Evolutionary conservation across 306 rosid genomes (phyloP), one percentile per base, ranked within the genome.

Genomic region (Luffa acutangula): DNA sequence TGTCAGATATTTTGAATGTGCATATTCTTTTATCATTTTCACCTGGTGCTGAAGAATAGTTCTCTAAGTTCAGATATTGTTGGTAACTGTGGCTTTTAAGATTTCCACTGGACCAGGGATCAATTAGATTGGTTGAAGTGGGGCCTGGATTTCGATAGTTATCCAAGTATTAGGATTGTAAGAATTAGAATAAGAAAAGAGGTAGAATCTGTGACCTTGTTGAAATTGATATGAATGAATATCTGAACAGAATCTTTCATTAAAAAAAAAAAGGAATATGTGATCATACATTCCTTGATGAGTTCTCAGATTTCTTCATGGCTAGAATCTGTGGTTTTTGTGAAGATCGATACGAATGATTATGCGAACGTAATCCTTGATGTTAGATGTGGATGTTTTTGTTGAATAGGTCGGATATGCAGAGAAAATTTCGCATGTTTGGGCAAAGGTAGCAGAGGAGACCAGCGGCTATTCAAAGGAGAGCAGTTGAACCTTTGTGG

Each of bases 371-470:
- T 6, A n/a, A 13, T 52, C 43, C 62, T 48, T 11, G 25, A 48
- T 7, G 45, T 49, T 51, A 41, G 59, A 45, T 57, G 11, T n/a
- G 52, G 1, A 49, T 11, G 36, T 34, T 25, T 41, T 46, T 69
- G 43, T 36, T 36, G 62, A 49, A 41, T 74, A 96, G 99, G 98
- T 90, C 36, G 98, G 98, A 57, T 96, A 93, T 80, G 93, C 96
- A 0, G 98, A 96, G 90, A 96, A 93, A 83, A 93, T 96, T 33
- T 89, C 98, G 39, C 87, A 93, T 45, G 98, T 91, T 21, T 96
- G 99, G 98, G 80, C 89, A 33, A 96, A 90, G 83, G 93, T 96
- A 20, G 96, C 87, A 18, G 99, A 96, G 84, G 99, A 96, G 20
- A 93, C 96, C 0, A 78, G 87, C 57, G 82, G 84, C 45, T 93